Evolutionary conservation across 345 rosid genomes (phyloP).

Genomic region (Acer saccharum): DNA sequence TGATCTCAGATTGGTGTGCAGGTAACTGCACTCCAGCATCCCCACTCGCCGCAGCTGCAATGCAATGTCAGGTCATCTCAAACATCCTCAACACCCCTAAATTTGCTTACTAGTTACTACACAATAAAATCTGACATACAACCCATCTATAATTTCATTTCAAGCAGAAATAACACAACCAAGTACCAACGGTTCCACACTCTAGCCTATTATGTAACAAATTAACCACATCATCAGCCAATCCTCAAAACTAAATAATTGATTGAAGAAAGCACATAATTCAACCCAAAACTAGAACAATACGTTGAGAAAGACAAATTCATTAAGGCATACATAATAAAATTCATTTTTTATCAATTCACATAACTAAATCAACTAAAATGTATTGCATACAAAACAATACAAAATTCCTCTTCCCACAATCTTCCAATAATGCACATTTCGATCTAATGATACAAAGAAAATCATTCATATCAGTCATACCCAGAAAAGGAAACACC

Average conservation of each 20-base stretch:
- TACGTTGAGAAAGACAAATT: neutral
- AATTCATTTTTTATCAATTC: neutral
- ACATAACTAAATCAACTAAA: neutral
- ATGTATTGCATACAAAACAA: neutral
- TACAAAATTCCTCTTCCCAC: neutral
- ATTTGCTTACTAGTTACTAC: neutral
- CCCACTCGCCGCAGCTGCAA: slow-evolving; percentile 42
- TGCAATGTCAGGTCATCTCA: slow-evolving; percentile 20
- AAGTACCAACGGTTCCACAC: neutral
- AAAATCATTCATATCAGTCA: neutral
- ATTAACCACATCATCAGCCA: slow-evolving; percentile 2
- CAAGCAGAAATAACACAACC: slow-evolving; percentile 1
- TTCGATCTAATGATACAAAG: neutral
- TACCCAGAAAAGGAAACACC: slow-evolving; percentile 7
- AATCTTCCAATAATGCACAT: neutral
- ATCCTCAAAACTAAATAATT: neutral
- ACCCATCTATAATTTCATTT: neutral
- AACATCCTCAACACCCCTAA: slow-evolving; percentile 1
- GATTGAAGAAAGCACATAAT: neutral
- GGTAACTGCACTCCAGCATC: slow-evolving; percentile 30
- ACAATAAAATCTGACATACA: slow-evolving; percentile 1
- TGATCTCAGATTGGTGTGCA: slow-evolving; percentile 59
- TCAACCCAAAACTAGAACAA: neutral
- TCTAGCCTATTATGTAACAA: neutral
- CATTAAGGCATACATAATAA: neutral